Evolutionary conservation across 2,329 filamentous ascomycete genomes (phyloP).

Genomic region (Coleophoma eucalyptorum): DNA sequence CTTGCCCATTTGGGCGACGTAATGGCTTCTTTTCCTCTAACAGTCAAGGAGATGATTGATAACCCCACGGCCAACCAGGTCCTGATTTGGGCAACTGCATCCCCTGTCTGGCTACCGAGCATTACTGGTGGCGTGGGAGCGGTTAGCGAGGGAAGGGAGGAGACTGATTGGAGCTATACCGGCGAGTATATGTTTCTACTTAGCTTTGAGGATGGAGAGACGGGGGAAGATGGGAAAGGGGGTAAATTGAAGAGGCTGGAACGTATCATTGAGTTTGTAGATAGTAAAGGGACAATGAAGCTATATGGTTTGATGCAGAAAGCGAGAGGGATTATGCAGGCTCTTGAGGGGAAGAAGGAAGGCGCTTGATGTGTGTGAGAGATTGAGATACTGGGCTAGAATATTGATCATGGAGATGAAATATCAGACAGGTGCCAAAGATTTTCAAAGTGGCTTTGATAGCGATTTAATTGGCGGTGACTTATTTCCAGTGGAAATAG

Average conservation of each 20-base stretch:
- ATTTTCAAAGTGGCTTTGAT: too few relatives aligned
- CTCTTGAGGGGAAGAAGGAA: not conserved
- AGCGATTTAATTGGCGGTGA: too few relatives aligned
- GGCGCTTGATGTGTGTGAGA: not conserved
- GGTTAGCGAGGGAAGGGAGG: not conserved
- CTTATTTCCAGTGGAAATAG: too few relatives aligned
- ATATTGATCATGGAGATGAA: too few relatives aligned
- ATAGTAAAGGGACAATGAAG: slow-evolving; percentile 1
- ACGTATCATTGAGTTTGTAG: slow-evolving; percentile 5
- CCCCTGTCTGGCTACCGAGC: not conserved
- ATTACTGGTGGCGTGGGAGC: not conserved
- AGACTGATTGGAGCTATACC: slow-evolving; percentile 3
- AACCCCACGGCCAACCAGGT: slow-evolving; percentile 5
- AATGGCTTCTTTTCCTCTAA: slow-evolving; percentile 1
- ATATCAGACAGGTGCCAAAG: too few relatives aligned
- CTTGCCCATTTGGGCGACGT: not conserved
- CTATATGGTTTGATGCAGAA: slow-evolving; percentile 1
- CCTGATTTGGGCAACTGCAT: slow-evolving; percentile 4
- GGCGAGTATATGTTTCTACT: slow-evolving; percentile 8
- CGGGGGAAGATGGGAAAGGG: slow-evolving; percentile 1
- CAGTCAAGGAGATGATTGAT: slow-evolving; percentile 2
- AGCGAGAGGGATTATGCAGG: not conserved
- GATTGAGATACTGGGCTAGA: too few relatives aligned
- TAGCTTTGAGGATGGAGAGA: slow-evolving; percentile 4
- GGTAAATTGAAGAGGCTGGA: slow-evolving; percentile 3